A percentile compares a stretch with the other conserved stretches of the same genome.
These are phyloP conservation scores for Fusarium torulosum DNA, from an alignment of 2,329 filamentous ascomycete species.

Conservation along the genomic window DNA sequence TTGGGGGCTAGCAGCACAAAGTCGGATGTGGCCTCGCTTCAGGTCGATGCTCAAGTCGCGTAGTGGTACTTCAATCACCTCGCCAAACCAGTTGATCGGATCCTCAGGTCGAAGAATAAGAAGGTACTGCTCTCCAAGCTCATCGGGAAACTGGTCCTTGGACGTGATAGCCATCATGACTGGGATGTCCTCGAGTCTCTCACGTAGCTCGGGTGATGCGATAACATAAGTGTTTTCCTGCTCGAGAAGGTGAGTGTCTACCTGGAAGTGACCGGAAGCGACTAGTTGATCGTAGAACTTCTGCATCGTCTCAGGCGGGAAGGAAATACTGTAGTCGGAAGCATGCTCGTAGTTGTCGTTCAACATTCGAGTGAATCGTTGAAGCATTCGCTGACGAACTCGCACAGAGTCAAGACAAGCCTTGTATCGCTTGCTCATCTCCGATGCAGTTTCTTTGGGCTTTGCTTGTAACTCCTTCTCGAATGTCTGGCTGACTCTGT, in stretches of 20 bases:
- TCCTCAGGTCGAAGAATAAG: conserved; percentile 87
- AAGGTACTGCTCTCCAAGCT: conserved; percentile 80
- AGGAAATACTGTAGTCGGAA: conserved; percentile 91
- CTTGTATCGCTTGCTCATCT: conserved; percentile 98
- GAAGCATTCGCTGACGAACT: conserved; percentile 94
- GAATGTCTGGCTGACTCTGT: conserved; percentile 89
- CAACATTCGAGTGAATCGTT: conserved; percentile 91
- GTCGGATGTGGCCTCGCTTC: conserved; percentile 84
- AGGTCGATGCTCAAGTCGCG: conserved; percentile 86
- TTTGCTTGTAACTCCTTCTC: conserved; percentile 89
- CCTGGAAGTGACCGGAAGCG: conserved; percentile 86
- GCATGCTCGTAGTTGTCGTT: conserved; percentile 96
- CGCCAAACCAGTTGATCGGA: conserved; percentile 83
- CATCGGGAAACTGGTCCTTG: conserved; percentile 71
- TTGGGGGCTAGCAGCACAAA: conserved; percentile 90
- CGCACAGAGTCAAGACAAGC: conserved; percentile 94
- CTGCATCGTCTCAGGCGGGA: conserved; percentile 74
- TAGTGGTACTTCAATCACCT: conserved; percentile 76
- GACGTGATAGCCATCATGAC: conserved; percentile 81
- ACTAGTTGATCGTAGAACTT: conserved; percentile 85
- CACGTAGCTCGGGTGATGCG: conserved; percentile 82
- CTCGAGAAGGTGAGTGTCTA: conserved; percentile 77
- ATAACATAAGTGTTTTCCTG: conserved; percentile 85
- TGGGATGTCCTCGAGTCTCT: conserved; percentile 84
- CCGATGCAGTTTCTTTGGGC: conserved; percentile 82